Percentiles rank a stretch among this genome's conserved stretches.
Evolutionary conservation across 768 basidiomycete species (phyloP).

Genomic region (Mrakia blollopis): DNA sequence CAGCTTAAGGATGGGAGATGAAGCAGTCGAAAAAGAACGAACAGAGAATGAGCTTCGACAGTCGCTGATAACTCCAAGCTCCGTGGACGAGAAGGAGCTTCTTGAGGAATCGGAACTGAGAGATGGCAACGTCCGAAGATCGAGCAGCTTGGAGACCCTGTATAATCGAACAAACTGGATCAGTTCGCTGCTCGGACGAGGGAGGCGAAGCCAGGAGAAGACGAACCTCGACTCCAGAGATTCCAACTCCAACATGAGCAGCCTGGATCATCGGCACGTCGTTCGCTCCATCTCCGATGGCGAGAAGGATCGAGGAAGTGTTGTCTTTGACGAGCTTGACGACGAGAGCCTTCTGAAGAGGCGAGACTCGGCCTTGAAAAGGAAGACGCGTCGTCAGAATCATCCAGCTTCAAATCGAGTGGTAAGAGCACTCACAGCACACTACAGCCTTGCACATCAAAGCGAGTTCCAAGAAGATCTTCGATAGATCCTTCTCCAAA

Average conservation of each 20-base stretch:
- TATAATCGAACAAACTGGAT: conserved; percentile 14
- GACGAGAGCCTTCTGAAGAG: conserved; percentile 92
- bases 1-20: neutral
- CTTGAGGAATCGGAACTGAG: conserved; percentile 92
- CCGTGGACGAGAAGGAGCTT: conserved; percentile 95
- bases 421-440: conserved; percentile 63
- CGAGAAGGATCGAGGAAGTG: conserved; percentile 83
- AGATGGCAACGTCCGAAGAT: conserved; percentile 94
- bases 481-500: conserved; percentile 84
- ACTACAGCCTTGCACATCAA: conserved; percentile 98
- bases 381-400: neutral
- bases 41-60: conserved; percentile 96
- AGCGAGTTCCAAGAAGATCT: conserved; percentile 86
- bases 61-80: conserved; percentile 93
- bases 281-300: conserved; percentile 96
- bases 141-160: conserved; percentile 97
- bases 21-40: conserved; percentile 43
- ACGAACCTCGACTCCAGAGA: conserved; percentile 88
- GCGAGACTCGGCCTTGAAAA: conserved; percentile 81
- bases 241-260: conserved; percentile 94
- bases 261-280: conserved; percentile 99
- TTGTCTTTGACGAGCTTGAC: conserved; percentile 99
- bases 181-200: neutral
- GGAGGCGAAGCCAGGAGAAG: neutral
- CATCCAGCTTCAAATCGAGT: neutral